Evolutionary conservation across 2,329 filamentous ascomycete species (phyloP).

Genomic region (Neopestalotiopsis sp.): DNA sequence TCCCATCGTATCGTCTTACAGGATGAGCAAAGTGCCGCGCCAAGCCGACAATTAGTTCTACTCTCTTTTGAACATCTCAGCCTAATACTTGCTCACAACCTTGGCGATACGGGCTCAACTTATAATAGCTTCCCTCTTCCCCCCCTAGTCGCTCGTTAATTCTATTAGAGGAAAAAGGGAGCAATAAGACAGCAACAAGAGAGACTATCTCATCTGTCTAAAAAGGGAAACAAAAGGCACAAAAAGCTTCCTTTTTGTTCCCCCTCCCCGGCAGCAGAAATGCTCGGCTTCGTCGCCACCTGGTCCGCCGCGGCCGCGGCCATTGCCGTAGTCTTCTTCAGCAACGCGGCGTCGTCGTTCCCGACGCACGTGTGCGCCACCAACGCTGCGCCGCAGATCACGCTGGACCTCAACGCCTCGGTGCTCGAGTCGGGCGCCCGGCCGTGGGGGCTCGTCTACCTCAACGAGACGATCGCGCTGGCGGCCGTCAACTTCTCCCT

Average conservation of each 20-base stretch:
- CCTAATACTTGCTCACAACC: not conserved
- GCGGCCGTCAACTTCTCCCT: constrained; percentile 15
- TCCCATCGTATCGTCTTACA: not conserved
- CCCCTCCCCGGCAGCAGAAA: not conserved
- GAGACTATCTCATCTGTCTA: no score
- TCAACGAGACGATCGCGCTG: constrained; percentile 11
- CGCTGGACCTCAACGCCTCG: not conserved
- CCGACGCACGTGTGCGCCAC: constrained; percentile 15
- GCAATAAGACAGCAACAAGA: not conserved
- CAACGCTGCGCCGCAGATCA: constrained; percentile 7
- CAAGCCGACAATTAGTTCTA: not conserved
- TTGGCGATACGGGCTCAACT: not conserved
- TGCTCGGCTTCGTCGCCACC: constrained; percentile 5
- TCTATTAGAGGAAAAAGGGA: not conserved
- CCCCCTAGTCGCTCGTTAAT: not conserved
- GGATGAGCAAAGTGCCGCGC: not conserved
- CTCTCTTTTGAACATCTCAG: not conserved
- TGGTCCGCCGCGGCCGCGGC: constrained; percentile 7
- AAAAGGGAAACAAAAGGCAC: no score
- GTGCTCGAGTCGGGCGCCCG: not conserved
- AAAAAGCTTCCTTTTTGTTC: no score
- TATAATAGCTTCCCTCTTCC: not conserved
- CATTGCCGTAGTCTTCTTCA: constrained; percentile 8
- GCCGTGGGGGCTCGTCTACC: constrained; percentile 9
- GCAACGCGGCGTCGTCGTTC: not conserved